phyloP scores from a whole-genome alignment of 2,329 filamentous ascomycete species.

The Amesomyces nigricolor region DNA sequence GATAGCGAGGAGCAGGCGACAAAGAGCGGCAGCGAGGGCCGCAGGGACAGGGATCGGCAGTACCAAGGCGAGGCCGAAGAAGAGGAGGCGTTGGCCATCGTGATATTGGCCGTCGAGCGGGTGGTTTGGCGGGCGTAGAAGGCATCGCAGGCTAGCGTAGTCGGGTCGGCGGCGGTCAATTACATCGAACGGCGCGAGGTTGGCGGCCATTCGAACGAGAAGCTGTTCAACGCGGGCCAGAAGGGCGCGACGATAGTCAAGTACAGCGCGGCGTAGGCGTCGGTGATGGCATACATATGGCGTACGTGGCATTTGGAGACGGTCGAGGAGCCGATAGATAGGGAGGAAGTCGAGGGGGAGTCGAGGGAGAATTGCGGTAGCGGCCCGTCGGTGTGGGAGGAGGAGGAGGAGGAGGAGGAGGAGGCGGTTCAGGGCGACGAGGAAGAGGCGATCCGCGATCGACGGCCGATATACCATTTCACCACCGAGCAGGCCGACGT shows the following conservation, averaged over 20 bases:
- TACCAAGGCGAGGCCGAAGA: background rate
- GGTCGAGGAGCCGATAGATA: background rate
- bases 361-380: background rate
- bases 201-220: constrained; percentile 5
- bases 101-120: constrained; percentile 3
- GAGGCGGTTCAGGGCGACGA: background rate
- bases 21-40: background rate
- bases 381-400: background rate
- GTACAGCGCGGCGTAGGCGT: background rate
- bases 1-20: background rate
- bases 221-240: constrained; percentile 5
- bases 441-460: background rate
- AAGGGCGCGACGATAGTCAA: constrained; percentile 5
- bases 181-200: constrained; percentile 4
- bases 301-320: background rate
- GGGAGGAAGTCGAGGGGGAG: background rate
- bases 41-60: background rate
- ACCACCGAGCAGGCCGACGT: background rate
- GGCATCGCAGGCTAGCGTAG: background rate
- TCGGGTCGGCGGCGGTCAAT: constrained; percentile 7
- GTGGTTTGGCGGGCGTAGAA: constrained; percentile 5
- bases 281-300: constrained; percentile 10
- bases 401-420: too few relatives aligned
- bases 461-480: constrained; percentile 7
- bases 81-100: background rate